Percentiles rank a stretch among this genome's conserved stretches.
phyloP scores from a whole-genome alignment of 805 yeast species.

The Spathaspora arborariae region DNA sequence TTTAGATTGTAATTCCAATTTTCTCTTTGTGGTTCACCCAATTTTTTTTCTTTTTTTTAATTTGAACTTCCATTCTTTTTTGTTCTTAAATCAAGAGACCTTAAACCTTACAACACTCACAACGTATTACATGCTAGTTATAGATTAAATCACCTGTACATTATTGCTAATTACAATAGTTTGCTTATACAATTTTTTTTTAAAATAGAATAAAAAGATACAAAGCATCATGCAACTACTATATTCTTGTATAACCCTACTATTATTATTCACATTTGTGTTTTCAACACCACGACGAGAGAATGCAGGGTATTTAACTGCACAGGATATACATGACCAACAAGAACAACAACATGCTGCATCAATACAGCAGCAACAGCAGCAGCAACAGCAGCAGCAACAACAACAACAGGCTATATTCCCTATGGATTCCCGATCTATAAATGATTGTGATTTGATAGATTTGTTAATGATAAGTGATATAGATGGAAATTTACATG shows the following conservation, averaged over 20 bases:
- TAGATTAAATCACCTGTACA: too few species aligned
- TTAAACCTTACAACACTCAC: too few species aligned
- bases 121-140: too few species aligned
- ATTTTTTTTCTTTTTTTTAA: too few species aligned
- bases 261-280: constrained; percentile 4
- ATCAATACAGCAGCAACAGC: background rate
- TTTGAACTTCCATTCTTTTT: too few species aligned
- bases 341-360: background rate
- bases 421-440: constrained; percentile 36
- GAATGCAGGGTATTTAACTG: constrained; percentile 9
- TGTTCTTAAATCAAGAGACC: too few species aligned
- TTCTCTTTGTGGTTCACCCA: too few species aligned
- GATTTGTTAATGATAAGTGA: constrained; percentile 69
- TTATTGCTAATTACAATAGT: too few species aligned
- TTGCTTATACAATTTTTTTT: too few species aligned
- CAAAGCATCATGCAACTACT: constrained; percentile 2
- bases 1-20: too few species aligned
- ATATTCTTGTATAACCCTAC: background rate
- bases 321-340: constrained; percentile 4
- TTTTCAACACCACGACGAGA: constrained; percentile 20
- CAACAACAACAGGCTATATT: constrained; percentile 10
- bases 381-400: background rate
- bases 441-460: constrained; percentile 48
- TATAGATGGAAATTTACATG: constrained; percentile 84
- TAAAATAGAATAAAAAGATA: background rate